Base-by-base conservation (phyloP, 495 filamentous ascomycete species). In the Chaetomidium leptoderma region DNA sequence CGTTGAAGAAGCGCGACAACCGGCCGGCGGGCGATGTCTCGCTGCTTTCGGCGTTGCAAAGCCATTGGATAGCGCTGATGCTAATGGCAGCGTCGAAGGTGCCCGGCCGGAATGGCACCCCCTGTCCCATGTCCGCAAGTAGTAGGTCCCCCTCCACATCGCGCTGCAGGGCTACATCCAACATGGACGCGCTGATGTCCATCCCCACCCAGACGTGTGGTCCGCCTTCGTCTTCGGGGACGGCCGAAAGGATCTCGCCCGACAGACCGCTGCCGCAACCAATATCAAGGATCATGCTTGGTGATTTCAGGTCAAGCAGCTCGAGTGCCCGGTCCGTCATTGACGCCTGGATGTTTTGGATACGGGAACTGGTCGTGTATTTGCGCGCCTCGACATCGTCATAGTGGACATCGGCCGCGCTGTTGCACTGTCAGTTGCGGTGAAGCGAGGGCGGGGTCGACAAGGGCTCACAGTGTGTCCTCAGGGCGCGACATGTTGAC, bases 361-460 rank as follows among this genome's bases (percentile, higher is more conserved):
- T 97, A 53, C 93, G 91, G 19, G 91, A 96, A 53, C 84, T 90
- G 29, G 92, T 96, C n/a, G 95, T 98, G 76, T 98, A 98, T 77
- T 96, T 92, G 70, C 86, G 86, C 14, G 93, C 91, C 77, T 95
- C 91, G 77, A 81, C 80, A 72, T 97, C 95, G 75, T 96, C 88
- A 78, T 98, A 98, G 77, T 92, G 93, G 63, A 97, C 83, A 76
- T 98, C 93, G 57, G 93, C 91, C 48, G 90, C 89, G 63, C 91
- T 95, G 65, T 51, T 33, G 35, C 32, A 27, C 43, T 29, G 59
- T 60, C 45, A 64, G 58, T 55, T 48, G 63, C 26, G 32, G 52
- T 35, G 50, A 33, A 24, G 32, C n/a, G 26, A 19, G 19, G 44
- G 50, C 55, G 61, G 55, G 55, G 61, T 37, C 44, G 43, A 55